A percentile compares a stretch with the other conserved stretches of the same genome.
Evolutionary conservation across 257 asterid genomes (phyloP).

Genomic region (Solanum peruvianum): DNA sequence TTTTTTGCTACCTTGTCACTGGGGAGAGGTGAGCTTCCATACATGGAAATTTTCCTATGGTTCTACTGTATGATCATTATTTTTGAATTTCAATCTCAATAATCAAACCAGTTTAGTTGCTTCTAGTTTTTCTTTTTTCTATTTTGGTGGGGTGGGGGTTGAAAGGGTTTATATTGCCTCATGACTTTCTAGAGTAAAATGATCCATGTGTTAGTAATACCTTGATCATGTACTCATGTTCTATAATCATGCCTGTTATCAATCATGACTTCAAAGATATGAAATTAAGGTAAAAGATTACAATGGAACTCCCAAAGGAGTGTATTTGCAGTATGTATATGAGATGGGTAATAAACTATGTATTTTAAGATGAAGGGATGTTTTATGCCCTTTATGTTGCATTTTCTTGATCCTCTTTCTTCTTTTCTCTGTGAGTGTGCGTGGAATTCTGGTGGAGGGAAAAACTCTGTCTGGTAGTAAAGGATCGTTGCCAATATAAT

Average conservation of each 20-base stretch:
- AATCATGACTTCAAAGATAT: background rate
- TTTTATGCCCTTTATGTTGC: background rate
- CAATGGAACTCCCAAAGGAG: background rate
- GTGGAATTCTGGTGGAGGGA: background rate
- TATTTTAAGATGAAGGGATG: background rate
- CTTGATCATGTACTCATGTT: background rate
- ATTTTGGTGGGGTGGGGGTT: background rate
- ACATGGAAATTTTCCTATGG: background rate
- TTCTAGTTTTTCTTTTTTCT: background rate
- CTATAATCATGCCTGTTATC: background rate
- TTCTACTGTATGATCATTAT: background rate
- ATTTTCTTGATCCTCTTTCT: background rate
- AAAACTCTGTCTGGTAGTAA: background rate
- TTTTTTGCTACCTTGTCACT: slow-evolving; percentile 48
- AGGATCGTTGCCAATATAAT: background rate
- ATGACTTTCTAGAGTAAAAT: background rate
- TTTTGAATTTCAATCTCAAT: background rate
- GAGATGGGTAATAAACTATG: background rate
- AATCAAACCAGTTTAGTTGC: background rate
- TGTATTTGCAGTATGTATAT: background rate
- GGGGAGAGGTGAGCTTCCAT: slow-evolving; percentile 51
- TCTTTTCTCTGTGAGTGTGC: background rate
- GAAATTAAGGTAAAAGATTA: background rate
- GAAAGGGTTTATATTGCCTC: background rate
- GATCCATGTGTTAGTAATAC: background rate